Base-by-base conservation (phyloP, 106 monocot species). In the Dendrobium officinale region DNA sequence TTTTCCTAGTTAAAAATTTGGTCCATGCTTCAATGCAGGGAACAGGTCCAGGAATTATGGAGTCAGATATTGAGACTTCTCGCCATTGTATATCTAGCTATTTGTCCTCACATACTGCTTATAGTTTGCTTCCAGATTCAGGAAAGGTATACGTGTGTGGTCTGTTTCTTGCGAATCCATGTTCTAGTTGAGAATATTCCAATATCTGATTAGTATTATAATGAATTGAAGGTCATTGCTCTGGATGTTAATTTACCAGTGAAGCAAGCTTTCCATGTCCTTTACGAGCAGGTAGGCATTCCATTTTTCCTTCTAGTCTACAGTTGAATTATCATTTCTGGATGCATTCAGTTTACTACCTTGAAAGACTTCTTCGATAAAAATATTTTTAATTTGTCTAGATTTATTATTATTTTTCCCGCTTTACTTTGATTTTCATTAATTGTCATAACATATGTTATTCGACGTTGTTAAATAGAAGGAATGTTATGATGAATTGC, bases 251-350 rank as follows among this genome's bases (percentile, higher is more conserved):
- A 93, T 80, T 88, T 96, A 86, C 96, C 96, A 80, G 96, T 96
- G 81, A 96, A 96, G 87, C 96, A 93, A 87, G 91, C 96, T 76
- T 96, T 96, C 85, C 96, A 96, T 81, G 84, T 96, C 74, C 90
- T 96, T 43, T 89, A 96, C 75, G 96, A 96, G 82, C 93, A 96
- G 91, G 96, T 93, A 80, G 40, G 42, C 44, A 20, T 56, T 51
- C 13, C 64, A 58, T 27, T 8, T 68, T 79, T 13, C 49, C 67
- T 83, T 33, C 24, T 81, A 42, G 43, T 26, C 75, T 49, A 37
- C 56, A 19, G 31, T 19, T 4, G 11, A 10, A 9, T 11, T 29
- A 17, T 33, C 17, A 15, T 27, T 27, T 72, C 15, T 40, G 37
- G 40, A 22, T 72, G 72, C 37, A 16, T 72, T 72, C 72, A 72